Evolutionary conservation across 768 basidiomycete genomes (phyloP), one percentile per base, ranked within the genome.

Genomic region (Clitopilus passeckerianus): DNA sequence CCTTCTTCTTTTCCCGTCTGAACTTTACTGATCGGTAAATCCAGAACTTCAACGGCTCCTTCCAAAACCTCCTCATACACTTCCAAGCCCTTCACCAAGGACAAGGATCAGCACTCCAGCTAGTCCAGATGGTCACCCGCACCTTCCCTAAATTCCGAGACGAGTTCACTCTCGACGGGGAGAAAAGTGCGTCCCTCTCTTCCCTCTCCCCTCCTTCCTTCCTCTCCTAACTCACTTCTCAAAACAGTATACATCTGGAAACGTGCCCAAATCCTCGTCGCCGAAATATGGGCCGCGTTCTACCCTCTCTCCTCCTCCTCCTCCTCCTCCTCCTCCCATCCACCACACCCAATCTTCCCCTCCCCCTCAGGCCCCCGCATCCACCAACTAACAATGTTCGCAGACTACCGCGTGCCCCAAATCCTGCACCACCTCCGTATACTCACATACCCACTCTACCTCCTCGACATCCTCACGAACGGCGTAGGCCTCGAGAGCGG

Each of bases 201-300:
- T 55, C 54, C n/a, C 15, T n/a, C 1, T 30, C n/a, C 16, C 16
- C 30, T 18, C 34, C 8, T n/a, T 24, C 8, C 34, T 44, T 35
- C 33, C 33, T 20, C 18, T 33, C 23, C 44, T 9, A 30, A 27
- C 41, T 58, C 53, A 18, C 54, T 41, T 16, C 56, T 18, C 50
- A 18, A 53, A 1, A 20, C 56, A 93, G 91, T 95, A 7, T 86
- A 73, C 71, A 79, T 95, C 58, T 94, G 93, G 90, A 96, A 96
- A 69, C 86, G 93, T 34, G 87, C 93, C 1, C 93, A 96, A 64
- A 96, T 96, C 59, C 80, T 95, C 37, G 88, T 95, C 33, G 93
- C 93, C 0, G 93, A 96, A 68, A 86, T 85, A 0, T 95, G 92
- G 93, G 93, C 94, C 1, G 93, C 93, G 1, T 94, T 95, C 77